These are phyloP conservation scores for Marasmius tenuissimus DNA, from an alignment of 1,284 basidiomycete species.

Conservation along the genomic window DNA sequence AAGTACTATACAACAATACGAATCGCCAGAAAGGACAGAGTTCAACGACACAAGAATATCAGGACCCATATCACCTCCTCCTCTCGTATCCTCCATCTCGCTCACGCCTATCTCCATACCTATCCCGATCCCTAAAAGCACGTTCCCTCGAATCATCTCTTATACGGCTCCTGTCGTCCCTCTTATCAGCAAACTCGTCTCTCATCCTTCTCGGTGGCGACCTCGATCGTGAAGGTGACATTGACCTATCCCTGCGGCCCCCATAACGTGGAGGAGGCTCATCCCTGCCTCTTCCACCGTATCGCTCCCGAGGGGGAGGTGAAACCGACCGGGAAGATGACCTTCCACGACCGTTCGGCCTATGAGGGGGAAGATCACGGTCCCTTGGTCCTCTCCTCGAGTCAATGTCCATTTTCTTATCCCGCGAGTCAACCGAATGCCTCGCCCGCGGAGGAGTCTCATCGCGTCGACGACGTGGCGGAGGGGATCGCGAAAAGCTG, in stretches of 20 bases:
- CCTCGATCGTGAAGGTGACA: conserved; percentile 12
- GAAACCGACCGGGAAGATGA: conserved; percentile 12
- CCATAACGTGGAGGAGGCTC: conserved; percentile 31
- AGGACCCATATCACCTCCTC: conserved; percentile 10
- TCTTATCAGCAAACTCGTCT: conserved; percentile 25
- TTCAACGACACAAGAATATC: background rate
- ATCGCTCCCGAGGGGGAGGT: conserved; percentile 26
- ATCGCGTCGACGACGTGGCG: conserved; percentile 30
- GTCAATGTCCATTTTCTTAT: conserved; percentile 1
- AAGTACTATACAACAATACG: background rate
- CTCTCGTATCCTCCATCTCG: conserved; percentile 27
- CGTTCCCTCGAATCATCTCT: conserved; percentile 10
- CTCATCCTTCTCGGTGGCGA: conserved; percentile 16
- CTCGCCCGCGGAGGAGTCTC: conserved; percentile 25
- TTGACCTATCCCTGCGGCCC: conserved; percentile 10
- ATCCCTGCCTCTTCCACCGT: conserved; percentile 24
- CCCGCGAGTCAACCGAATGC: background rate
- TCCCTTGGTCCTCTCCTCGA: conserved; percentile 7
- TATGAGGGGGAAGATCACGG: conserved; percentile 29
- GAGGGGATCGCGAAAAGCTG: conserved; percentile 31
- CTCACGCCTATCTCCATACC: conserved; percentile 9
- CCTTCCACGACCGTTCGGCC: conserved; percentile 21
- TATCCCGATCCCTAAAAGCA: conserved; percentile 6
- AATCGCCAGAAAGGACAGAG: background rate
- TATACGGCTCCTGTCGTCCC: conserved; percentile 20